Evolutionary conservation across 129 eudicot species (phyloP).

Genomic region (Sambucus nigra): DNA sequence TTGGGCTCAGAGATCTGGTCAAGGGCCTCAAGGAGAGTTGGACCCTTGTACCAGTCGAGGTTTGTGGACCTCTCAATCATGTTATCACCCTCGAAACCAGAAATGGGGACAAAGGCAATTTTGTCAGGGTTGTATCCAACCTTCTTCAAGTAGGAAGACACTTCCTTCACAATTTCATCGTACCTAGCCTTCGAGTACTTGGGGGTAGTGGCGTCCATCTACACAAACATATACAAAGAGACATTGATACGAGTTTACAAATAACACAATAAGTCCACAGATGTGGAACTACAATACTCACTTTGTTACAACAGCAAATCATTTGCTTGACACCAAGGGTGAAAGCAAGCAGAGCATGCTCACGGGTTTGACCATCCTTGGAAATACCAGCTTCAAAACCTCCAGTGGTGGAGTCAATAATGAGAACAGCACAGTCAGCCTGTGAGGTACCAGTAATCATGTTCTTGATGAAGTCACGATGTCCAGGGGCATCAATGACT

Average conservation of each 20-base stretch:
- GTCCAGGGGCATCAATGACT: constrained; percentile 33
- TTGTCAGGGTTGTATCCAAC: constrained; percentile 11
- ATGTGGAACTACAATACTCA: not conserved
- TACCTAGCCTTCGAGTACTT: constrained; percentile 14
- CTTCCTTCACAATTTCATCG: constrained; percentile 18
- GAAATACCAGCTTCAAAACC: constrained; percentile 22
- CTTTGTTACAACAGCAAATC: constrained; percentile 21
- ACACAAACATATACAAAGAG: not conserved
- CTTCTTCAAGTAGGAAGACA: constrained; percentile 15
- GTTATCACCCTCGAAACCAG: constrained; percentile 14
- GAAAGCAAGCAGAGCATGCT: constrained; percentile 20
- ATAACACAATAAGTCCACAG: not conserved
- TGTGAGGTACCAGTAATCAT: constrained; percentile 33
- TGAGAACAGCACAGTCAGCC: constrained; percentile 44
- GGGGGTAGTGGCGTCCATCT: constrained; percentile 16
- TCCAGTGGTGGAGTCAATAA: constrained; percentile 26
- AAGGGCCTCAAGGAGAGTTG: constrained; percentile 16
- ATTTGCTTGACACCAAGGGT: constrained; percentile 22
- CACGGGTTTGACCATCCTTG: constrained; percentile 19
- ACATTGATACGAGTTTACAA: not conserved
- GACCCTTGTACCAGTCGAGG: constrained; percentile 19
- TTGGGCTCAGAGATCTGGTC: constrained; percentile 15
- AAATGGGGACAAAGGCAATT: constrained; percentile 12
- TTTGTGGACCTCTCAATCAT: constrained; percentile 17
- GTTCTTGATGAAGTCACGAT: constrained; percentile 30